A percentile compares a stretch with the other conserved stretches of the same genome.
These are phyloP conservation scores for Elongisporangium prolatum DNA, from an alignment of 352 stramenopile species.

Conservation along the genomic window DNA sequence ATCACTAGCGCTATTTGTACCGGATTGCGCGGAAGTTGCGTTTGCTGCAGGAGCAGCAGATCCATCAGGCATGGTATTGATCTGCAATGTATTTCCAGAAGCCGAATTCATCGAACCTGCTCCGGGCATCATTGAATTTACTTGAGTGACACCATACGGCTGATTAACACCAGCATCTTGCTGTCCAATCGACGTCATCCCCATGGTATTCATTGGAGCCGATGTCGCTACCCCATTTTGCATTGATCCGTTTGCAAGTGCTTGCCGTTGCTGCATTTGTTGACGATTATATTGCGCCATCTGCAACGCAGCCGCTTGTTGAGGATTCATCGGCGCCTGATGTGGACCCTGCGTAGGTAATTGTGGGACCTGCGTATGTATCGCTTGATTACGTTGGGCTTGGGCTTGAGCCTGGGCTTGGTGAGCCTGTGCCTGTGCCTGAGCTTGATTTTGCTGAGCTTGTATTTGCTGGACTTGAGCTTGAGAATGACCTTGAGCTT, in stretches of 20 bases:
- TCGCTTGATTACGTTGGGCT: not conserved
- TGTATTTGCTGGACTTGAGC: slow-evolving; percentile 39
- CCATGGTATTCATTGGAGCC: not conserved
- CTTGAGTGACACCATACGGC: not conserved
- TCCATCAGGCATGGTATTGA: not conserved
- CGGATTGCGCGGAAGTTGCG: not conserved
- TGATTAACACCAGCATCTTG: not conserved
- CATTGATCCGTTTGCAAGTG: not conserved
- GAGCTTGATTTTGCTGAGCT: not conserved
- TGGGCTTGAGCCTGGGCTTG: not conserved
- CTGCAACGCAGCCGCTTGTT: not conserved
- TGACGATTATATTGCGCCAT: not conserved
- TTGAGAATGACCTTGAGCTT: slow-evolving; percentile 10
- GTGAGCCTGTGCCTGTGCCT: not conserved
- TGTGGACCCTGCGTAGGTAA: not conserved
- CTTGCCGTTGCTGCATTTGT: slow-evolving; percentile 12
- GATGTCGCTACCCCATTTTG: not conserved
- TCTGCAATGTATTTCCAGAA: not conserved
- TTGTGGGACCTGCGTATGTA: not conserved
- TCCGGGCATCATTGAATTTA: not conserved
- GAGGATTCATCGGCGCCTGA: not conserved
- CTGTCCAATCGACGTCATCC: not conserved
- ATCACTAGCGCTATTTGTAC: slow-evolving; percentile 8
- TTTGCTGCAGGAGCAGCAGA: not conserved
- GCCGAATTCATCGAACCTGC: not conserved